Conservation (phyloP, 176 grass and related monocot genomes). For the Thalia dealbata region DNA sequence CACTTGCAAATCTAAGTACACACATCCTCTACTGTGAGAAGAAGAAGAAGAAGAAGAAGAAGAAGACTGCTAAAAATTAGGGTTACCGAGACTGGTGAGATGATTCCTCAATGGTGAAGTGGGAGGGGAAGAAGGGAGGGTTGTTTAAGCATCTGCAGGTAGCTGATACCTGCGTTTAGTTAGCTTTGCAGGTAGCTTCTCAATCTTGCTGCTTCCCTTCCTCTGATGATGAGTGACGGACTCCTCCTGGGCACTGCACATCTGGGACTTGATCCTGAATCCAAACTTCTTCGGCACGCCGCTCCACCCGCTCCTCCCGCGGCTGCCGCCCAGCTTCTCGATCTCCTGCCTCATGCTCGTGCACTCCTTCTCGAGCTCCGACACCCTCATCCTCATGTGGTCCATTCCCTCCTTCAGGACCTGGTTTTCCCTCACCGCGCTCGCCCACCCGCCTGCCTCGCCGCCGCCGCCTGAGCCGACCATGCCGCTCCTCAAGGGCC, state of each 20-base stretch:
- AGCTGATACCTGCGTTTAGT: neutral
- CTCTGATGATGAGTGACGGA: neutral
- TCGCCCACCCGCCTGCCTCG: neutral
- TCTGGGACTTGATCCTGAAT: slow-evolving; percentile 12
- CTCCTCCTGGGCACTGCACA: slow-evolving; percentile 9
- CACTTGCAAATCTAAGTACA: neutral
- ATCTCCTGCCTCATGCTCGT: slow-evolving; percentile 16
- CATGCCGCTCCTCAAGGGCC: slow-evolving; percentile 1
- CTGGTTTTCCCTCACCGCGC: slow-evolving; percentile 7
- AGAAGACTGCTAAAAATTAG: neutral
- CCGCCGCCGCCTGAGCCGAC: neutral
- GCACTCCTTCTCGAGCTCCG: slow-evolving; percentile 15
- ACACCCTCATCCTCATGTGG: slow-evolving; percentile 13
- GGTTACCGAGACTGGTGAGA: neutral
- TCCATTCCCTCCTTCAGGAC: slow-evolving; percentile 12
- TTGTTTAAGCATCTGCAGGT: neutral
- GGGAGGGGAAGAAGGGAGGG: no score
- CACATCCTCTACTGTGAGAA: neutral
- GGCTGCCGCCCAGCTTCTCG: neutral
- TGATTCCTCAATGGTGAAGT: no score
- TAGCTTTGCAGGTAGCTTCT: neutral
- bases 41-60: neutral
- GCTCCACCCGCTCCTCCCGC: neutral
- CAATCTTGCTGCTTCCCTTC: neutral
- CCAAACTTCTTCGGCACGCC: slow-evolving; percentile 2